Evolutionary conservation across 306 rosid genomes (phyloP).

Genomic region (Quercus suber): DNA sequence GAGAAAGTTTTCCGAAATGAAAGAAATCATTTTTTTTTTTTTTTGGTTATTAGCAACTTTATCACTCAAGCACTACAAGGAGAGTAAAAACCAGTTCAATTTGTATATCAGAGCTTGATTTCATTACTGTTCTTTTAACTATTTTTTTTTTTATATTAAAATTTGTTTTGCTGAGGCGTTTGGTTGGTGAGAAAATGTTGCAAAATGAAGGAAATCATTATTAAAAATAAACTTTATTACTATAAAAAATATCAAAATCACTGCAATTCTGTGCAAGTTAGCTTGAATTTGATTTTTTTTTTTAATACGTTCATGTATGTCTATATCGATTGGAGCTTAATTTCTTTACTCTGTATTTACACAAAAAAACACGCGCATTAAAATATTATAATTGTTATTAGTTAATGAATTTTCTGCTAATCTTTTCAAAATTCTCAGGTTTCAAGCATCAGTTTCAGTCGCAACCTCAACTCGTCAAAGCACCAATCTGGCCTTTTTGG

Average conservation of each 20-base stretch:
- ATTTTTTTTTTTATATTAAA: background rate
- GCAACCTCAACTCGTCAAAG: constrained; percentile 36
- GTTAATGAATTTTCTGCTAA: background rate
- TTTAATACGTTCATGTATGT: background rate
- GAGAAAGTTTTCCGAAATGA: background rate
- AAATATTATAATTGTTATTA: background rate
- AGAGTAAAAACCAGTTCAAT: background rate
- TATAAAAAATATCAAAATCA: too few relatives aligned
- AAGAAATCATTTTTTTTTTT: background rate
- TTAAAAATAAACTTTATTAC: too few relatives aligned
- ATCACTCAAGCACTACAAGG: background rate
- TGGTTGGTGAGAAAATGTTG: constrained; percentile 12
- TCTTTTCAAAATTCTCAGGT: constrained; percentile 45
- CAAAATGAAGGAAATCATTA: background rate
- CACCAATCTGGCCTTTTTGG: constrained; percentile 53
- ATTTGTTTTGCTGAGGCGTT: background rate
- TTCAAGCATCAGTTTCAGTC: constrained; percentile 33
- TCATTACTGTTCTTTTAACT: background rate
- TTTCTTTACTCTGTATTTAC: background rate
- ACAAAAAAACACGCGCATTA: too few relatives aligned
- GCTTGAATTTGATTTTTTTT: too few relatives aligned
- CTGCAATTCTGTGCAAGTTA: too few relatives aligned
- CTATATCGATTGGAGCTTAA: background rate
- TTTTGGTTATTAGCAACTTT: too few relatives aligned
- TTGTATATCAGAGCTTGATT: background rate